Evolutionary conservation across 1,284 basidiomycete genomes (phyloP), one percentile per base, ranked within the genome.

Genomic region (Cutaneotrichosporon sp.): DNA sequence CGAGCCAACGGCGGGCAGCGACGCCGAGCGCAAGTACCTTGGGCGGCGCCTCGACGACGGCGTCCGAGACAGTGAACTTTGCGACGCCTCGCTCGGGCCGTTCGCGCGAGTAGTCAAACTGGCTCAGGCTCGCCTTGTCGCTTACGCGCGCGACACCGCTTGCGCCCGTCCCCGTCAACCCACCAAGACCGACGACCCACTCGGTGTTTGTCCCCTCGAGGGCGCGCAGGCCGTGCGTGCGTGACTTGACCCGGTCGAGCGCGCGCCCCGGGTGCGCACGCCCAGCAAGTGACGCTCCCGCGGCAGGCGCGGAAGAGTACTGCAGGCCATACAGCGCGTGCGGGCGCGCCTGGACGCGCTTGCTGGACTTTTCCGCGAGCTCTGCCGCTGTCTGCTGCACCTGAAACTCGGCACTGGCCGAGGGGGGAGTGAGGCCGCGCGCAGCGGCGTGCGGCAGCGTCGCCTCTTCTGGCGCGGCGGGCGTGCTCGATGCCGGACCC

Each of bases 181-280:
- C 72, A 17, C 69, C 74, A 10, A 72, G n/a, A n/a, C 65, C 63
- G 43, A 73, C 64, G 9, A 71, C 64, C 59, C 59, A 71, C 14
- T 62, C 61, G 9, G 58, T 22, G 47, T 68, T 66, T 10, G 54
- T 61, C 61, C 55, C 49, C 33, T 52, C 51, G 18, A 54, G 60
- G 58, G 56, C 49, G 26, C 49, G 48, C 53, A 56, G 47, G 62
- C 55, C 45, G 59, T 54, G 39, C 54, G 57, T 51, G 52, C 62
- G 37, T 58, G 41, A 8, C 59, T 64, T 22, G 34, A 26, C 18
- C 49, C 42, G 35, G 59, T 60, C 52, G 37, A 60, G 55, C n/a
- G 49, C 55, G 38, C 59, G 55, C 15, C 59, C 59, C 42, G 49
- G 52, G 45, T 57, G 50, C 8, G 46, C 54, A 51, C 43, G 45